Conservation (phyloP, 495 filamentous ascomycete species). For the Acidomyces sp. region DNA sequence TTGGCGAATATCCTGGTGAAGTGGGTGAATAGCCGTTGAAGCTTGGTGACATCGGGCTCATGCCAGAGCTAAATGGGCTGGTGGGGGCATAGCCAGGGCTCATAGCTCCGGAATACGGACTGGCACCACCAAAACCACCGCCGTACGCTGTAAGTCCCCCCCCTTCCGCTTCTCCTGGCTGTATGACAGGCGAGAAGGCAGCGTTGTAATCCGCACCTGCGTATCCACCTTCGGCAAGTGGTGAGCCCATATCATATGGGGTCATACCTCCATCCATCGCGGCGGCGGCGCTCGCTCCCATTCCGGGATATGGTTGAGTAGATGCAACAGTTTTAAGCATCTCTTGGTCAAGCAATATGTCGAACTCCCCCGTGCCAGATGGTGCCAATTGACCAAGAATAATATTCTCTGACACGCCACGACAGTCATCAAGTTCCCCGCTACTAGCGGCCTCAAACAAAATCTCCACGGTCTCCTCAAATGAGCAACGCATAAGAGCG, state of each 20-base stretch:
- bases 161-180: conserved; percentile 55
- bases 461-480: conserved; percentile 98
- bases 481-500: conserved; percentile 97
- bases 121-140: conserved; percentile 44
- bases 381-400: conserved; percentile 96
- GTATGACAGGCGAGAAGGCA: conserved; percentile 78
- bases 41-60: conserved; percentile 58
- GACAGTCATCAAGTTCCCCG: conserved; percentile 93
- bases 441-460: conserved; percentile 84
- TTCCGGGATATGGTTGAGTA: conserved; percentile 69
- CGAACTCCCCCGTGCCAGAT: conserved; percentile 88
- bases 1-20: conserved; percentile 54
- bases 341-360: conserved; percentile 80
- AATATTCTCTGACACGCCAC: conserved; percentile 95
- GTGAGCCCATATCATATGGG: conserved; percentile 86
- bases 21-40: conserved; percentile 78
- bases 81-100: conserved; percentile 64
- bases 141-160: conserved; percentile 57
- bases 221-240: conserved; percentile 61
- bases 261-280: conserved; percentile 59
- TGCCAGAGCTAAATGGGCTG: conserved; percentile 58
- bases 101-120: conserved; percentile 47
- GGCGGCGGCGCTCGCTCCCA: conserved; percentile 50
- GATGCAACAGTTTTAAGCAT: conserved; percentile 84
- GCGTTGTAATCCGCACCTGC: conserved; percentile 68